These are phyloP conservation scores for Salix exigua DNA, from an alignment of 345 rosid genomes.

Conservation along the genomic window DNA sequence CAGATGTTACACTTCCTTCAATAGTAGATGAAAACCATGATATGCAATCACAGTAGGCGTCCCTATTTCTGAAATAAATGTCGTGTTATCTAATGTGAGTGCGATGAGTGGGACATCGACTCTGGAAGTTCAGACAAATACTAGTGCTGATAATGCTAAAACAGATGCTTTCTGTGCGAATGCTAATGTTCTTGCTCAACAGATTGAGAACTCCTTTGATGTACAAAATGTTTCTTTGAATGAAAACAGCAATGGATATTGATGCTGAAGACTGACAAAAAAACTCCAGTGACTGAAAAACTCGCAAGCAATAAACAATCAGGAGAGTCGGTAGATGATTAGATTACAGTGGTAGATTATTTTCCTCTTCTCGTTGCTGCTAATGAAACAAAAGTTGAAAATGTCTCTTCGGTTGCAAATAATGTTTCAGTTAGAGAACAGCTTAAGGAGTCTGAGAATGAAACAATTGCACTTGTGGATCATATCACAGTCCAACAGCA, in stretches of 20 bases:
- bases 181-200: slow-evolving; percentile 8
- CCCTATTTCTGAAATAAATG: slow-evolving; percentile 21
- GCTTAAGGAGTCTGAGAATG: slow-evolving; percentile 23
- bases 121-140: slow-evolving; percentile 15
- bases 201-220: slow-evolving; percentile 20
- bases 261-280: slow-evolving; percentile 23
- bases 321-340: slow-evolving; percentile 22
- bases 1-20: slow-evolving; percentile 1
- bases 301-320: slow-evolving; percentile 25
- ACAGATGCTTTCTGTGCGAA: slow-evolving; percentile 5
- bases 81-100: slow-evolving; percentile 23
- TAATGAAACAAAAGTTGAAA: slow-evolving; percentile 15
- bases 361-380: not conserved
- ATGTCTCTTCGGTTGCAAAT: not conserved
- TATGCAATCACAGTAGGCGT: slow-evolving; percentile 21
- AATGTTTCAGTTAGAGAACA: slow-evolving; percentile 25
- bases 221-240: slow-evolving; percentile 18
- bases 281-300: slow-evolving; percentile 13
- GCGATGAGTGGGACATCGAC: slow-evolving; percentile 8
- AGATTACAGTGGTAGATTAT: slow-evolving; percentile 17
- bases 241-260: not conserved
- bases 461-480: slow-evolving; percentile 11
- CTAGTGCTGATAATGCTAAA: slow-evolving; percentile 2
- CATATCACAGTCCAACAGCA: slow-evolving; percentile 6
- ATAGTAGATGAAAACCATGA: slow-evolving; percentile 10